Percentiles rank a stretch among this genome's conserved stretches.
Conservation (phyloP, 2,329 filamentous ascomycete genomes). For the Claviceps monticola region DNA sequence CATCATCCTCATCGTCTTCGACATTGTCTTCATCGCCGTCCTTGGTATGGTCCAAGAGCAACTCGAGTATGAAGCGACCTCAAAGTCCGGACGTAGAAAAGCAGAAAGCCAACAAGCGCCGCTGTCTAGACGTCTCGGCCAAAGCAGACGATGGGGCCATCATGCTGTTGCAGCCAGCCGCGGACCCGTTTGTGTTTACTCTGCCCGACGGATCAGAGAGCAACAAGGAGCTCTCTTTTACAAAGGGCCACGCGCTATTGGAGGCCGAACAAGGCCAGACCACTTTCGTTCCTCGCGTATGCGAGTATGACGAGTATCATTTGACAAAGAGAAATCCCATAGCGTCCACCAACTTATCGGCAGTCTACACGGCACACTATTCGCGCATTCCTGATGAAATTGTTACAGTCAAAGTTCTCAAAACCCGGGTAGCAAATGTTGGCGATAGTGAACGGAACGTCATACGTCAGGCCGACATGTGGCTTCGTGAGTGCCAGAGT, state of each 20-base stretch:
- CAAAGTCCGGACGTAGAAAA: conserved; percentile 31
- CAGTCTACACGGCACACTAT: conserved; percentile 41
- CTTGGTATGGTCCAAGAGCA: conserved; percentile 19
- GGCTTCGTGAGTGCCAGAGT: conserved; percentile 42
- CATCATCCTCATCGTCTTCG: neutral
- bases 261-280: conserved; percentile 37
- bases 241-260: conserved; percentile 35
- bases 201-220: conserved; percentile 32
- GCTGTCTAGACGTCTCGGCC: conserved; percentile 19
- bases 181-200: conserved; percentile 38
- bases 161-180: conserved; percentile 37
- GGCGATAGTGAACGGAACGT: conserved; percentile 37
- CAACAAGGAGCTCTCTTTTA: conserved; percentile 31
- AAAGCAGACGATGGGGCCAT: conserved; percentile 36
- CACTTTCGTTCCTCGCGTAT: conserved; percentile 32
- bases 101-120: conserved; percentile 30
- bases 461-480: conserved; percentile 45
- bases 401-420: conserved; percentile 47
- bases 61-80: conserved; percentile 37
- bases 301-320: conserved; percentile 38
- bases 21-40: neutral
- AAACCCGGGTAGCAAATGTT: conserved; percentile 30
- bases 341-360: conserved; percentile 38
- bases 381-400: conserved; percentile 38
- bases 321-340: conserved; percentile 44